Conservation (phyloP, 805 yeast genomes). For the Wickerhamomyces ciferrii region DNA sequence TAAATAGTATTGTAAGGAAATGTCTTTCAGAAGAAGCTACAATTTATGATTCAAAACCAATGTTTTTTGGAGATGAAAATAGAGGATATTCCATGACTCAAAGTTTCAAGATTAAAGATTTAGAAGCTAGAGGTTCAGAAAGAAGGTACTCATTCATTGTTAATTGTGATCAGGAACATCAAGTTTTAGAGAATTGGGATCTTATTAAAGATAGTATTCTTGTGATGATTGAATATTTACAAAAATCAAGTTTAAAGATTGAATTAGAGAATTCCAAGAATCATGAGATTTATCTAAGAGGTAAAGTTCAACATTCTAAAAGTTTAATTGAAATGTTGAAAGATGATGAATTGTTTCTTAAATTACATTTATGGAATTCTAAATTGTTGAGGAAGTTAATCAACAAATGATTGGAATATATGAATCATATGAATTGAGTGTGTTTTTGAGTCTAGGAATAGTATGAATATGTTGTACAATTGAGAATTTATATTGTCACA, state of each 20-base stretch:
- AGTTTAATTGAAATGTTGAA: slow-evolving; percentile 49
- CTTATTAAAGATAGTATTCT: slow-evolving; percentile 36
- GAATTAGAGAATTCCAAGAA: slow-evolving; percentile 23
- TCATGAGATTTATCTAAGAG: slow-evolving; percentile 49
- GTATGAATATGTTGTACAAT: no score
- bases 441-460: no score
- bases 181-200: slow-evolving; percentile 51
- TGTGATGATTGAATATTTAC: slow-evolving; percentile 35
- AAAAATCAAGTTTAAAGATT: slow-evolving; percentile 21
- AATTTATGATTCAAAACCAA: slow-evolving; percentile 51
- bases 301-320: slow-evolving; percentile 49
- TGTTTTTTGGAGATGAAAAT: slow-evolving; percentile 56
- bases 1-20: slow-evolving; percentile 57
- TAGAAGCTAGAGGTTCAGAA: slow-evolving; percentile 70
- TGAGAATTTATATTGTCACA: no score
- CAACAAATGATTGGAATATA: no score
- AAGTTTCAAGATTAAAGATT: slow-evolving; percentile 58
- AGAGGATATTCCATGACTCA: slow-evolving; percentile 57
- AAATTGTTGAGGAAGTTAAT: slow-evolving; percentile 36
- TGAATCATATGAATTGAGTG: no score
- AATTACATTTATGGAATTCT: slow-evolving; percentile 61
- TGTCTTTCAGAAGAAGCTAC: slow-evolving; percentile 64
- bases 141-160: slow-evolving; percentile 60
- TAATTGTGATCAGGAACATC: slow-evolving; percentile 48
- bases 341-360: slow-evolving; percentile 48